phyloP scores from a whole-genome alignment of 768 basidiomycete genomes.

The Udeniomyces megalosporus region DNA sequence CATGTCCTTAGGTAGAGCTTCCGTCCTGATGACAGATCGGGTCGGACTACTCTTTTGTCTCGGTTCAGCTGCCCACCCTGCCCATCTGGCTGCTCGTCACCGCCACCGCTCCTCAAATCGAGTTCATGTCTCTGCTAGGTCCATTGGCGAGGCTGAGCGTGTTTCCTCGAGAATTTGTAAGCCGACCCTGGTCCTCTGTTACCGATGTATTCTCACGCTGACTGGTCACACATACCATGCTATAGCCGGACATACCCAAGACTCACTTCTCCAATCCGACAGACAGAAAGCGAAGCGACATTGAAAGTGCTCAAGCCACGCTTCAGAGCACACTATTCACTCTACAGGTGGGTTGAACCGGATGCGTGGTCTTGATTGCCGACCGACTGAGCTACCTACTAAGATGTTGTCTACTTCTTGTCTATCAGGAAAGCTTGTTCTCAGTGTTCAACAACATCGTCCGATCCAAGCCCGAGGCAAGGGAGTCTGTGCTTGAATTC shows the following conservation, averaged over 20 bases:
- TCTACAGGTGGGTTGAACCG: conserved; percentile 53
- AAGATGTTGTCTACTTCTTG: too few species aligned
- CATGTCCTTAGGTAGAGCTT: too few species aligned
- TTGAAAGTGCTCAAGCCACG: conserved; percentile 69
- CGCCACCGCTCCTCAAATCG: conserved; percentile 26
- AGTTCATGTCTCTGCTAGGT: conserved; percentile 51
- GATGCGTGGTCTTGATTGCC: too few species aligned
- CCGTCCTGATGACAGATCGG: too few species aligned
- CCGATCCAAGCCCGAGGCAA: conserved; percentile 55
- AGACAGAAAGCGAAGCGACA: conserved; percentile 52
- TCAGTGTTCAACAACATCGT: conserved; percentile 77
- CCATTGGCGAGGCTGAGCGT: conserved; percentile 69
- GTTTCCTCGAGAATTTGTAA: conserved; percentile 78
- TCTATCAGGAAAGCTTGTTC: conserved; percentile 58
- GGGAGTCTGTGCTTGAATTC: conserved; percentile 69
- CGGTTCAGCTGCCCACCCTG: conserved; percentile 23
- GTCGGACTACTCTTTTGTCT: not conserved
- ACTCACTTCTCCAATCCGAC: conserved; percentile 75
- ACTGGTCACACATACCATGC: too few species aligned
- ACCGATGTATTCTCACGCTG: too few species aligned
- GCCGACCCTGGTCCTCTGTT: conserved; percentile 5
- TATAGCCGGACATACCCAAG: conserved; percentile 61
- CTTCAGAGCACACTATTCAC: conserved; percentile 71
- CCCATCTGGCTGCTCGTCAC: conserved; percentile 24
- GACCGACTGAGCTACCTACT: too few species aligned